A percentile compares a stretch with the other conserved stretches of the same genome.
Conservation (phyloP, 257 asterid genomes). For the Salvia splendens region DNA sequence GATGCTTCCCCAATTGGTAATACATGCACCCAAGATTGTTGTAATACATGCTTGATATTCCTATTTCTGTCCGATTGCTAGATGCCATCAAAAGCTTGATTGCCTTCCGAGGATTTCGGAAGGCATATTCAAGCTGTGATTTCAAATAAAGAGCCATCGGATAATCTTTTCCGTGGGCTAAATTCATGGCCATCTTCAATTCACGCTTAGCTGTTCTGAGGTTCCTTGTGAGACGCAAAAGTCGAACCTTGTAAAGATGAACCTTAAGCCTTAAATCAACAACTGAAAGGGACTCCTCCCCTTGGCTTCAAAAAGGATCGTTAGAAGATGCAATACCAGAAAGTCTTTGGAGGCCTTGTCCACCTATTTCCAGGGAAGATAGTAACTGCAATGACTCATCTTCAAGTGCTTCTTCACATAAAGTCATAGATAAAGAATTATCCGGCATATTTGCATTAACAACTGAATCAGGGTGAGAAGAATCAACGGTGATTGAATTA, state of each 20-base stretch:
- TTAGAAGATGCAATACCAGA: constrained; percentile 55
- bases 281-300: constrained; percentile 56
- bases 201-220: constrained; percentile 92
- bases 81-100: constrained; percentile 84
- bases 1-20: constrained; percentile 71
- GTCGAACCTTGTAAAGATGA: constrained; percentile 78
- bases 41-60: constrained; percentile 69
- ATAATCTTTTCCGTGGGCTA: constrained; percentile 79
- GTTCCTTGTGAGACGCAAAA: constrained; percentile 72
- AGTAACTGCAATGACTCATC: constrained; percentile 68
- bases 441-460: constrained; percentile 47
- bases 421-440: constrained; percentile 60
- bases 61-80: constrained; percentile 52
- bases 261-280: constrained; percentile 68
- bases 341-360: constrained; percentile 53
- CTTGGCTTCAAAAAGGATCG: constrained; percentile 57
- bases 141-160: constrained; percentile 77
- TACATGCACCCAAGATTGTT: constrained; percentile 91
- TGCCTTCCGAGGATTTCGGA: constrained; percentile 76
- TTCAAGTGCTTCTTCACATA: constrained; percentile 81
- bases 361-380: constrained; percentile 59
- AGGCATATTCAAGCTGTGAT: constrained; percentile 91
- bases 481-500: constrained; percentile 48
- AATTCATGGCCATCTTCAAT: constrained; percentile 87
- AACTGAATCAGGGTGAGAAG: constrained; percentile 55